Evolutionary conservation across 2,329 filamentous ascomycete genomes (phyloP), one percentile per base, ranked within the genome.

Genomic region (Xylariaceae sp.): DNA sequence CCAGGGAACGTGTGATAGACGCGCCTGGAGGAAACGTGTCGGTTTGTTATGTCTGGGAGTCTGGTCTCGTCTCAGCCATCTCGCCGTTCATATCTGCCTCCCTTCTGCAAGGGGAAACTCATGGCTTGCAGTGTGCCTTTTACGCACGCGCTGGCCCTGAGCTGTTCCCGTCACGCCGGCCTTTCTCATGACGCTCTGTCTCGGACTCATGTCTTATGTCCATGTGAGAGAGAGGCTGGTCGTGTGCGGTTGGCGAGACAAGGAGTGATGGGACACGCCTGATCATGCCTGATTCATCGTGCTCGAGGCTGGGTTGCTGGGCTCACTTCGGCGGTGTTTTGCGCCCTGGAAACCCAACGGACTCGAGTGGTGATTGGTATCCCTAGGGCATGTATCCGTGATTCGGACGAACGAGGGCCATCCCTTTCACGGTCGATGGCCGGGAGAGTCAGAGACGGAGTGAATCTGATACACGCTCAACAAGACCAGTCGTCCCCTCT

Each of bases 91-190:
- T 30, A 15, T 42, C 49, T 13, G 39, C 11, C 39, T n/a, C 18
- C 37, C 23, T 57, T 53, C 60, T 60, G 60, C 55, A 60, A 64
- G 60, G 62, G 57, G 60, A 54, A 9, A 17, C 42, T 45, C 42
- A n/a, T 15, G 42, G 42, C 42, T 45, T 45, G 42, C n/a, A 4
- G 23, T 6, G 23, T 30, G 23, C 23, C 23, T 30, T 30, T 30
- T 4, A 30, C 23, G 23, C 23, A 30, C 5, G 23, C 3, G 23
- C 1, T 30, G 23, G 4, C 23, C 23, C 23, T 30, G 23, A 30
- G 23, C 23, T 30, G 23, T 30, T 23, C 37, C 53, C 51, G 9
- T 44, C 48, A 51, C 18, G 53, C 44, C 51, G 55, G 56, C 53
- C 51, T 61, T 55, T 63, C 59, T 63, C 44, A 51, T 4, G 47